Conservation (phyloP, 352 stramenopile species). For the Hyaloperonospora brassicae region DNA sequence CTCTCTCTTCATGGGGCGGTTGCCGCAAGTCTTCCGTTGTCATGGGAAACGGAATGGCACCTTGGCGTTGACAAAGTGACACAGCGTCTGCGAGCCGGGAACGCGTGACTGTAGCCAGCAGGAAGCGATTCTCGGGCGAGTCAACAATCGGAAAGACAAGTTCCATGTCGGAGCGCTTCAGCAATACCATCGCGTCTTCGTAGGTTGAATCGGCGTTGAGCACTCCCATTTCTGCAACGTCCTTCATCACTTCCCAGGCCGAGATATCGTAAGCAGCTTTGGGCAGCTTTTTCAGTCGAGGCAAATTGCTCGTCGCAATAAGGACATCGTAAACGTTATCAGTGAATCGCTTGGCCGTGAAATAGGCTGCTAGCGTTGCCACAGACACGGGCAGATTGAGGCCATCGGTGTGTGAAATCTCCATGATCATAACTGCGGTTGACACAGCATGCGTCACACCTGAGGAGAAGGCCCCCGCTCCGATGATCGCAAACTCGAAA, state of each 20-base stretch:
- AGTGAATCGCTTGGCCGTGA: constrained; percentile 85
- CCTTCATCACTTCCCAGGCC: constrained; percentile 78
- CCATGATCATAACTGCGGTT: constrained; percentile 91
- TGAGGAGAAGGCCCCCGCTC: constrained; percentile 85
- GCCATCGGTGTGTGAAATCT: constrained; percentile 83
- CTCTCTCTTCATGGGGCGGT: constrained; percentile 5
- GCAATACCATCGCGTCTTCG: constrained; percentile 38
- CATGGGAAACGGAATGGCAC: constrained; percentile 12
- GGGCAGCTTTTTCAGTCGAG: constrained; percentile 70
- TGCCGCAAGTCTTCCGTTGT: constrained; percentile 8
- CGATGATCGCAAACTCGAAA: constrained; percentile 91
- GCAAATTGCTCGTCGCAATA: constrained; percentile 74
- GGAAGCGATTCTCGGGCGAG: constrained; percentile 42
- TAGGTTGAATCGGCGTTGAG: constrained; percentile 71
- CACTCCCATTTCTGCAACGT: constrained; percentile 55
- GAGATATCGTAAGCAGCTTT: constrained; percentile 81
- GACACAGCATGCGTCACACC: constrained; percentile 90
- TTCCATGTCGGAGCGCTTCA: constrained; percentile 40
- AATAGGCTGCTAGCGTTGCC: constrained; percentile 85
- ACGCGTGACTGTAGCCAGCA: constrained; percentile 65
- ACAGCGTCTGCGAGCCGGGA: constrained; percentile 43
- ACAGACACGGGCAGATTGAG: constrained; percentile 84
- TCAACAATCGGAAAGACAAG: constrained; percentile 76
- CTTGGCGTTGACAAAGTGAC: constrained; percentile 41
- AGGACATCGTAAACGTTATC: constrained; percentile 89